A percentile compares a stretch with the other conserved stretches of the same genome.
Evolutionary conservation across 2,329 filamentous ascomycete species (phyloP).

Genomic region (Chaetomiaceae sp.): DNA sequence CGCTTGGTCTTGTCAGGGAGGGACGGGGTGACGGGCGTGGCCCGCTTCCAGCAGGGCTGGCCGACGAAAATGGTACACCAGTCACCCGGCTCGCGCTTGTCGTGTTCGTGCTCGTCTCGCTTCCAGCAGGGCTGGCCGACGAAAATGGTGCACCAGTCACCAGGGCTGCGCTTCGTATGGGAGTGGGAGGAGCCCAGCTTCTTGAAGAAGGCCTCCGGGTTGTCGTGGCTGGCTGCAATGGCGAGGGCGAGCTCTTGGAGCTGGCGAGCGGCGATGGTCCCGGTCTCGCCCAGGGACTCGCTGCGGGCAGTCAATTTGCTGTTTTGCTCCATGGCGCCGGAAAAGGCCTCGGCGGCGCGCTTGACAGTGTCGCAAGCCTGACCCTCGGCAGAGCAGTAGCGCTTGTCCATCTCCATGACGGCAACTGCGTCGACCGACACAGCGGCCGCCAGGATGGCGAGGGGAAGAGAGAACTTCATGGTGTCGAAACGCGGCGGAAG

Average conservation of each 20-base stretch:
- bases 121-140: constrained; percentile 41
- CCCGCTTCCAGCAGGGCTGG: constrained; percentile 34
- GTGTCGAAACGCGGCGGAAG: constrained; percentile 7
- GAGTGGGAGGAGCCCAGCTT: constrained; percentile 28
- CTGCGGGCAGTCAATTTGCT: constrained; percentile 29
- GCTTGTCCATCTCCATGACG: constrained; percentile 25
- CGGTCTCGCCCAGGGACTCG: constrained; percentile 32
- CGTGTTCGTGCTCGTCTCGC: constrained; percentile 21
- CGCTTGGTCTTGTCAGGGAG: neutral
- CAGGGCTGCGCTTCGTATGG: constrained; percentile 23
- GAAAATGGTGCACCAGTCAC: constrained; percentile 31
- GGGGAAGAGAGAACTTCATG: constrained; percentile 30
- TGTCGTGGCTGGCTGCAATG: constrained; percentile 30
- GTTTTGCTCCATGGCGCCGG: constrained; percentile 26
- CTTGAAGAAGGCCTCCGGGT: constrained; percentile 32
- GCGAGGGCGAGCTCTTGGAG: constrained; percentile 37
- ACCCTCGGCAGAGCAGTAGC: constrained; percentile 21
- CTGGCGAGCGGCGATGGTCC: constrained; percentile 36
- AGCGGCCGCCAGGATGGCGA: constrained; percentile 25
- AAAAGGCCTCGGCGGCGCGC: constrained; percentile 35
- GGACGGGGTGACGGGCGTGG: neutral
- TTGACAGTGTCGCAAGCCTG: constrained; percentile 30
- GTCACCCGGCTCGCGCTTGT: constrained; percentile 15
- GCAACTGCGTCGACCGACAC: constrained; percentile 28
- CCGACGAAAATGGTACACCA: constrained; percentile 35